Percentiles rank a stretch among this genome's conserved stretches.
These are phyloP conservation scores for Mrakia frigida DNA, from an alignment of 768 basidiomycete genomes.

Conservation along the genomic window DNA sequence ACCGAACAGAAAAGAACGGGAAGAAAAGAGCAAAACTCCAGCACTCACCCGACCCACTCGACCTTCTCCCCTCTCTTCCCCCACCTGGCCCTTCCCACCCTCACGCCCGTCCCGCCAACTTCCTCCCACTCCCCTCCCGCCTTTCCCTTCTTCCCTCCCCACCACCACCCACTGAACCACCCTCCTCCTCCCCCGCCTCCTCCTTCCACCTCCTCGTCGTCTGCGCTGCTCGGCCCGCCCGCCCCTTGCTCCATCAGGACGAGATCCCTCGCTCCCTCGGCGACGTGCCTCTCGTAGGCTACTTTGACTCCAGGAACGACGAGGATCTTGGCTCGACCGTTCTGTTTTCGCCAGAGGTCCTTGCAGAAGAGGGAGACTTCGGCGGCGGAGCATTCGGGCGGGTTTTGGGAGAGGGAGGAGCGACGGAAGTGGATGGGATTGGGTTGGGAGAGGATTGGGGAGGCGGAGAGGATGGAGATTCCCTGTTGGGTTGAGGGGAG, in stretches of 20 bases:
- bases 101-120: background rate
- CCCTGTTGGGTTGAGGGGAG: background rate
- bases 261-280: constrained; percentile 23
- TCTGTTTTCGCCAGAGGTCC: constrained; percentile 22
- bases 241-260: background rate
- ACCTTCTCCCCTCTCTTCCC: constrained; percentile 1
- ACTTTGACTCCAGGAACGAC: constrained; percentile 30
- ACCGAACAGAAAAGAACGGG: background rate
- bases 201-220: too few species aligned
- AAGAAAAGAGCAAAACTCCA: background rate
- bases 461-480: constrained; percentile 21
- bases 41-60: constrained; percentile 13
- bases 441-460: background rate
- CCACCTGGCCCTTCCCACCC: background rate
- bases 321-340: constrained; percentile 3
- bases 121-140: background rate
- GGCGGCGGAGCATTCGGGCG: constrained; percentile 26
- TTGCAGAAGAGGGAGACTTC: constrained; percentile 31
- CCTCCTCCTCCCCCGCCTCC: background rate
- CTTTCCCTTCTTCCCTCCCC: background rate
- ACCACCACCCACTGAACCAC: background rate
- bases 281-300: constrained; percentile 30
- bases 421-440: constrained; percentile 22
- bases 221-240: too few species aligned
- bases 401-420: background rate